Evolutionary conservation across 2,329 filamentous ascomycete genomes (phyloP).

Genomic region (Daldinia eschscholtzii): DNA sequence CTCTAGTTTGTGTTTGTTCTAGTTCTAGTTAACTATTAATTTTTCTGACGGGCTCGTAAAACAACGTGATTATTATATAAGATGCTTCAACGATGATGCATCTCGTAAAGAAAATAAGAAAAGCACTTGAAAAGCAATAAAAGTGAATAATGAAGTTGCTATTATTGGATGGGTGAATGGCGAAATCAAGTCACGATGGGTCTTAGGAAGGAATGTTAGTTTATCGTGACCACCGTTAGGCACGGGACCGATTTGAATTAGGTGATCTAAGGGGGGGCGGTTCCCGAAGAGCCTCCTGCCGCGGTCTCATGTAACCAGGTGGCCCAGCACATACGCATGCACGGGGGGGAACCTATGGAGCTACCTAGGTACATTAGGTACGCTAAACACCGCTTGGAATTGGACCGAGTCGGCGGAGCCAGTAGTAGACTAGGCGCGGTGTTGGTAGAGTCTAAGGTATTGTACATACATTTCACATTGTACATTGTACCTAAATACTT

Average conservation of each 20-base stretch:
- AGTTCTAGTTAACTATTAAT: background rate
- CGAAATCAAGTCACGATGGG: conserved; percentile 18
- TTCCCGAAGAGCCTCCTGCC: conserved; percentile 40
- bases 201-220: conserved; percentile 16
- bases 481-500: too few species aligned
- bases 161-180: conserved; percentile 2
- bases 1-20: conserved; percentile 7
- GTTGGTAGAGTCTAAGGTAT: too few species aligned
- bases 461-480: too few species aligned
- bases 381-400: conserved; percentile 4
- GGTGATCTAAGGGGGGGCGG: conserved; percentile 8
- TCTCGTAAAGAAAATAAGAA: conserved; percentile 13
- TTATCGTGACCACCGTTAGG: conserved; percentile 23
- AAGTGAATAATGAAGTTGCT: conserved; percentile 9
- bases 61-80: conserved; percentile 11
- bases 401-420: conserved; percentile 24
- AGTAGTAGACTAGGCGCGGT: background rate
- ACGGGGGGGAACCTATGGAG: conserved; percentile 10
- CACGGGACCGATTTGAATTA: conserved; percentile 21
- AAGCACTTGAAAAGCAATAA: conserved; percentile 8
- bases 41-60: conserved; percentile 13
- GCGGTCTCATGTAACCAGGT: conserved; percentile 31
- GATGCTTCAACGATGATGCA: conserved; percentile 14
- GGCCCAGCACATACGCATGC: conserved; percentile 19
- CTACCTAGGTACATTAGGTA: background rate